Base-by-base conservation (phyloP, 169 alveolate species). In the Amoebophrya sp. region DNA sequence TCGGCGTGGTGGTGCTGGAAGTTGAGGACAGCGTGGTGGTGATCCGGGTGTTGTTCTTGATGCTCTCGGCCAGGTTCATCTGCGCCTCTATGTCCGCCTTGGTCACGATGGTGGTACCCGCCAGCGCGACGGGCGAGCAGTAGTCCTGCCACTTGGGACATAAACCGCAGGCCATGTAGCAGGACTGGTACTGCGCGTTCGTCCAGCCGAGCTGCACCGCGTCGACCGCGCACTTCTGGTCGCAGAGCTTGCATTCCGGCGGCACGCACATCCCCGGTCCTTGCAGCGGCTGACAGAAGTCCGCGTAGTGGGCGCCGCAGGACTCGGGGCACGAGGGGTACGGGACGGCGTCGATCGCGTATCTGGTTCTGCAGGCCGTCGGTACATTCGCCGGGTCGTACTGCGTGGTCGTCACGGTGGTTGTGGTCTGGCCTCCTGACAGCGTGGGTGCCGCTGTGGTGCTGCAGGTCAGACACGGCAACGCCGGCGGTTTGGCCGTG, bases 201-300 rank as follows among this genome's bases (percentile, higher is more conserved):
- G 35, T 66, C 83, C 83, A 66, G 32, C 38, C 29, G 39, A 0
- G 2, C 10, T 18, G 2, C 10, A 66, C 18, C 38, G 83, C 83
- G 83, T 66, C 32, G 35, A 25, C 38, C 83, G 35, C 35, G 18
- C 83, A 66, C 83, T 7, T 25, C 83, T 66, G 83, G 83, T 66
- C 83, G 83, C 83, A 66, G 10, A 66, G 10, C 83, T 66, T 66
- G 83, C 83, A 66, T 2, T 2, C 18, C 10, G 12, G 32, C 32
- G 83, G 32, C 38, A 66, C 83, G 32, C 83, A 66, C 83, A 66
- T 66, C 83, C 83, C 83, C 12, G 83, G 83, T 0, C 83, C 83
- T 2, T 7, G 32, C 32, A 66, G 32, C 38, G 83, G 83, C 83
- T 66, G 83, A 25, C 83, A 66, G 18, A 66, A 66, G 32, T 66